These are phyloP conservation scores for Gillenia trifoliata DNA, from an alignment of 306 rosid genomes.

Conservation along the genomic window DNA sequence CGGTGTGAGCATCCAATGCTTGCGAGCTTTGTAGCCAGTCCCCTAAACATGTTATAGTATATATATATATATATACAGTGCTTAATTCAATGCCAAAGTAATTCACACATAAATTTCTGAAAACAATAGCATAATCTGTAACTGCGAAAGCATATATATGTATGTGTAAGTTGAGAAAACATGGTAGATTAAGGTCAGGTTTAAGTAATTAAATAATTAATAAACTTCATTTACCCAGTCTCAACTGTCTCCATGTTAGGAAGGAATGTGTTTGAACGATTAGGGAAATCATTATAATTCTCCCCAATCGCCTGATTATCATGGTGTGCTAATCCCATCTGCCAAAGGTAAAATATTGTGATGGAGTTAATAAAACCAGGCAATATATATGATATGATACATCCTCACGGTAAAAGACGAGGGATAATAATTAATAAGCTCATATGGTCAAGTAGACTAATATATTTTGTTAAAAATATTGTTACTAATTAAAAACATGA, in stretches of 20 bases:
- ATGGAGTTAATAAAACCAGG: neutral
- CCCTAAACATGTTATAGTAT: too few relatives aligned
- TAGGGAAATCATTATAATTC: neutral
- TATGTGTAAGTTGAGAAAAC: neutral
- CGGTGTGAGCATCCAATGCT: too few relatives aligned
- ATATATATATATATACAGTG: too few relatives aligned
- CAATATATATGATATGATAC: too few relatives aligned
- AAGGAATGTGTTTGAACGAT: neutral
- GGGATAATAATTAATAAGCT: too few relatives aligned
- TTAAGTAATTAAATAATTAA: neutral
- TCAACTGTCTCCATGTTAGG: neutral
- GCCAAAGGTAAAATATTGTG: neutral
- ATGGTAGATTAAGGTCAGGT: neutral
- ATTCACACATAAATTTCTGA: neutral
- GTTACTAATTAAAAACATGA: too few relatives aligned
- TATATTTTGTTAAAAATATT: neutral
- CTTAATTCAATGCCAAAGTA: too few relatives aligned
- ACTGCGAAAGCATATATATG: neutral
- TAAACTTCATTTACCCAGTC: neutral
- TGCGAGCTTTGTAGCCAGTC: too few relatives aligned
- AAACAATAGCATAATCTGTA: neutral
- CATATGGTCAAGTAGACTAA: neutral
- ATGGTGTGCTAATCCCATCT: neutral
- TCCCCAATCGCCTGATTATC: neutral
- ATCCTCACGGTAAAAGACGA: neutral